Evolutionary conservation across 2,329 filamentous ascomycete species (phyloP).

Genomic region (Colletotrichum sp.): DNA sequence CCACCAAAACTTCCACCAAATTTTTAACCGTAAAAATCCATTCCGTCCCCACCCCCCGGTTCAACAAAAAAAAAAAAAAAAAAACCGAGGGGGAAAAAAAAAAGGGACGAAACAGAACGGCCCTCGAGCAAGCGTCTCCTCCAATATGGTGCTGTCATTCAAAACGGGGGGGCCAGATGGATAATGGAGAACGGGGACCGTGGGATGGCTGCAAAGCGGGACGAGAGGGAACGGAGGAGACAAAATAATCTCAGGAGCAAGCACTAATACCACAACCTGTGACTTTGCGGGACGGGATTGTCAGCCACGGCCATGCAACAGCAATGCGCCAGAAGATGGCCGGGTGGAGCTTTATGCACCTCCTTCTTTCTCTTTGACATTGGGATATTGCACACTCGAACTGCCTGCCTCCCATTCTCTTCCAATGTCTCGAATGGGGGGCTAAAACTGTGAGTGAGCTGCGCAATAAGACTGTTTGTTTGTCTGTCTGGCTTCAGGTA

Average conservation of each 20-base stretch:
- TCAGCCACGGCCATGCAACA: slow-evolving; percentile 1
- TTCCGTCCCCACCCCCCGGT: too few species aligned
- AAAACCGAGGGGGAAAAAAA: background rate
- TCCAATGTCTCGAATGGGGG: background rate
- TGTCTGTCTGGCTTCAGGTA: background rate
- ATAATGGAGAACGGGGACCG: slow-evolving; percentile 4
- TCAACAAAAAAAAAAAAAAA: background rate
- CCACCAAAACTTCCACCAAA: too few species aligned
- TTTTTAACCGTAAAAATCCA: too few species aligned
- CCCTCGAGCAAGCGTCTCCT: background rate
- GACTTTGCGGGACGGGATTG: background rate
- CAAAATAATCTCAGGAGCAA: slow-evolving; percentile 9
- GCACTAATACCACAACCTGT: background rate
- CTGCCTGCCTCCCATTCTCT: background rate
- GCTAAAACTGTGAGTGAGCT: background rate
- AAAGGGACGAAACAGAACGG: slow-evolving; percentile 8
- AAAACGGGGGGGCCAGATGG: slow-evolving; percentile 12
- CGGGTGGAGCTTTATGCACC: slow-evolving; percentile 3
- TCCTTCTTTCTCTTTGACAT: background rate
- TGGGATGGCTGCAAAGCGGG: slow-evolving; percentile 2
- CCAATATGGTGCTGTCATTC: slow-evolving; percentile 14
- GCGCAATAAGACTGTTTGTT: background rate
- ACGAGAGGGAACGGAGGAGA: slow-evolving; percentile 7
- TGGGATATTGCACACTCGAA: background rate
- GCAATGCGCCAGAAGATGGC: background rate